Percentiles rank a stretch among this genome's conserved stretches.
phyloP scores from a whole-genome alignment of 2,329 filamentous ascomycete genomes.

The Nemania sp. region DNA sequence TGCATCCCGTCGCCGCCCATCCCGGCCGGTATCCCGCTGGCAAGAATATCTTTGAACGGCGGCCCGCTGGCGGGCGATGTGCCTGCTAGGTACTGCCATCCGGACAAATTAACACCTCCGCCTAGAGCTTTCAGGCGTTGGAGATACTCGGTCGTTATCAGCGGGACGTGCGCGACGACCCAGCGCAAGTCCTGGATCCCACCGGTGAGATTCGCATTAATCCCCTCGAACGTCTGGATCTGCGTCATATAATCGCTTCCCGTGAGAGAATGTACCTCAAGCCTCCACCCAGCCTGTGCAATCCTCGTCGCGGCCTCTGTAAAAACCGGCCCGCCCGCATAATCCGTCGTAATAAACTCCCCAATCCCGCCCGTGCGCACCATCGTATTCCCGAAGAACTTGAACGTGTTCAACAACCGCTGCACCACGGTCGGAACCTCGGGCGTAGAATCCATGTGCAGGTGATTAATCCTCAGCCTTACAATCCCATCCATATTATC shows the following conservation, averaged over 20 bases:
- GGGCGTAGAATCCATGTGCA: conserved; percentile 31
- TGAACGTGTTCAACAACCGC: conserved; percentile 34
- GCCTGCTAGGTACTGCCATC: conserved; percentile 35
- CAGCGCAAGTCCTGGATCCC: conserved; percentile 32
- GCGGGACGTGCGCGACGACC: conserved; percentile 38
- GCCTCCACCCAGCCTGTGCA: conserved; percentile 35
- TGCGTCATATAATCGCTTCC: conserved; percentile 30
- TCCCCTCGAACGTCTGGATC: conserved; percentile 32
- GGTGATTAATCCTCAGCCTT: conserved; percentile 36
- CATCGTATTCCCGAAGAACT: conserved; percentile 37
- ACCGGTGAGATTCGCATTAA: conserved; percentile 25
- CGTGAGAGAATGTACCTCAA: conserved; percentile 37
- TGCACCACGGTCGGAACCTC: conserved; percentile 27
- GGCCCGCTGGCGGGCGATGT: conserved; percentile 33
- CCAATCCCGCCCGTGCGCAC: conserved; percentile 37
- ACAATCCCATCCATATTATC: conserved; percentile 23
- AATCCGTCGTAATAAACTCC: conserved; percentile 35
- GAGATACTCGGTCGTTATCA: conserved; percentile 33
- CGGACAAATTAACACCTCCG: conserved; percentile 36
- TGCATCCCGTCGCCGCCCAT: conserved; percentile 38
- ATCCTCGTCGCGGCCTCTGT: conserved; percentile 29
- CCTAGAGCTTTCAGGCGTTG: conserved; percentile 33
- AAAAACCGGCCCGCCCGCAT: conserved; percentile 34
- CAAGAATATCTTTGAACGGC: conserved; percentile 36
- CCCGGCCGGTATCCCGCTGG: conserved; percentile 35